Conservation (phyloP, 805 yeast genomes). For the Isabelozyma gotoi region DNA sequence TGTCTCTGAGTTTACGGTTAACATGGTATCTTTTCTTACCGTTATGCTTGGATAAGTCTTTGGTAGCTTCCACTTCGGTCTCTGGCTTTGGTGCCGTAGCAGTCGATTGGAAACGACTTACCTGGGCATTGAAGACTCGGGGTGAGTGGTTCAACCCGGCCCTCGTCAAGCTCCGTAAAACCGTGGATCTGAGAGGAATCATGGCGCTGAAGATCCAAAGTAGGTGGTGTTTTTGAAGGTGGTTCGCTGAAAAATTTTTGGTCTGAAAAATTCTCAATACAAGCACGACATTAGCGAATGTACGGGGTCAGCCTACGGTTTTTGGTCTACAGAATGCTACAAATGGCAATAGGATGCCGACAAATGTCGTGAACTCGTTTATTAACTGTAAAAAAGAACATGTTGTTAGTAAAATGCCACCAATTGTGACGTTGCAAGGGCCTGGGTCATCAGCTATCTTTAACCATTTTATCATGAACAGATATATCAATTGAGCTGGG, state of each 20-base stretch:
- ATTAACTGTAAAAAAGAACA: neutral
- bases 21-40: slow-evolving; percentile 7
- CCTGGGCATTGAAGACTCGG: neutral
- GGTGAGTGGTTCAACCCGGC: neutral
- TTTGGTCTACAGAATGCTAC: too few relatives aligned
- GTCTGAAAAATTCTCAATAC: neutral
- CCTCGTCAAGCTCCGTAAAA: slow-evolving; percentile 6
- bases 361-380: neutral
- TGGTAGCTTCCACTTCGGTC: neutral
- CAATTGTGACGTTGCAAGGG: neutral
- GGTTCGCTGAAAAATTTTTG: neutral
- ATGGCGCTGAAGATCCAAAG: slow-evolving; percentile 8
- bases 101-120: slow-evolving; percentile 9
- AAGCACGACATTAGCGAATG: neutral
- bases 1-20: slow-evolving; percentile 33
- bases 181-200: slow-evolving; percentile 16
- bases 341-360: too few relatives aligned
- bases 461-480: slow-evolving; percentile 37
- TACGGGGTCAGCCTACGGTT: too few relatives aligned
- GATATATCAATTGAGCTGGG: slow-evolving; percentile 46
- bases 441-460: slow-evolving; percentile 21
- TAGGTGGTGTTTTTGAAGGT: neutral
- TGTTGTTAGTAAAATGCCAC: neutral
- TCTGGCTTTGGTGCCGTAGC: neutral
- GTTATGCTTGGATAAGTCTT: neutral